These are phyloP conservation scores for Laguncularia racemosa DNA, from an alignment of 345 rosid species.

Conservation along the genomic window DNA sequence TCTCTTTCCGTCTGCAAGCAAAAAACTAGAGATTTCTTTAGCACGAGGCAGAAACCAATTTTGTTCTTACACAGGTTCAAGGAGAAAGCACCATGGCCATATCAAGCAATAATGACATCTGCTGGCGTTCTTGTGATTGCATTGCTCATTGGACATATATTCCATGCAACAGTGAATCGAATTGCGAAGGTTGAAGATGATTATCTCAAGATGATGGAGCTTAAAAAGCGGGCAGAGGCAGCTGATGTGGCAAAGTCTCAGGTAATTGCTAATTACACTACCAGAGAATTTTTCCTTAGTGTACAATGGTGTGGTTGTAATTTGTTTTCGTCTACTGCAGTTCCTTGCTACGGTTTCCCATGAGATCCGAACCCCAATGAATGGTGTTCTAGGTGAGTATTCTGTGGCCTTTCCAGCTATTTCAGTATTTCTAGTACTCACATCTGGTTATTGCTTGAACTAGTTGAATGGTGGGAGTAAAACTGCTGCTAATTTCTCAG, in stretches of 20 bases:
- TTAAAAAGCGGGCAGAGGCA: conserved; percentile 75
- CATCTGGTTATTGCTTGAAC: too few species aligned
- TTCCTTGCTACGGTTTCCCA: conserved; percentile 99
- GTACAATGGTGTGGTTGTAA: not conserved
- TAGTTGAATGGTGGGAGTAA: too few species aligned
- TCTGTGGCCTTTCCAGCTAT: conserved; percentile 1
- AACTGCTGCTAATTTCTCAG: conserved; percentile 29
- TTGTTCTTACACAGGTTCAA: conserved; percentile 53
- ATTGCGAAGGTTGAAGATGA: conserved; percentile 90
- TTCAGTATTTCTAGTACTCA: not conserved
- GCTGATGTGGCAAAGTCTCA: conserved; percentile 98
- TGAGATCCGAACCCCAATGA: conserved; percentile 98
- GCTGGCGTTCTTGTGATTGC: conserved; percentile 71
- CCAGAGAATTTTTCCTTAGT: conserved; percentile 6
- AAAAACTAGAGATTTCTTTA: not conserved
- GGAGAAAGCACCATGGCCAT: conserved; percentile 79
- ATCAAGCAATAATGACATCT: conserved; percentile 54
- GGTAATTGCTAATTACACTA: conserved; percentile 31
- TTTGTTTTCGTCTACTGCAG: conserved; percentile 28
- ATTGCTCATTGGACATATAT: conserved; percentile 64
- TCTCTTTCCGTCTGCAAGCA: not conserved
- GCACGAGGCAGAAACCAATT: conserved; percentile 6
- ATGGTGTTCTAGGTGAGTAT: conserved; percentile 91
- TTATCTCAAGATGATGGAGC: conserved; percentile 62
- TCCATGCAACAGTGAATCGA: conserved; percentile 73